A percentile compares a stretch with the other conserved stretches of the same genome.
Conservation (phyloP, 495 filamentous ascomycete genomes). For the Podospora bellae-mahoneyi region DNA sequence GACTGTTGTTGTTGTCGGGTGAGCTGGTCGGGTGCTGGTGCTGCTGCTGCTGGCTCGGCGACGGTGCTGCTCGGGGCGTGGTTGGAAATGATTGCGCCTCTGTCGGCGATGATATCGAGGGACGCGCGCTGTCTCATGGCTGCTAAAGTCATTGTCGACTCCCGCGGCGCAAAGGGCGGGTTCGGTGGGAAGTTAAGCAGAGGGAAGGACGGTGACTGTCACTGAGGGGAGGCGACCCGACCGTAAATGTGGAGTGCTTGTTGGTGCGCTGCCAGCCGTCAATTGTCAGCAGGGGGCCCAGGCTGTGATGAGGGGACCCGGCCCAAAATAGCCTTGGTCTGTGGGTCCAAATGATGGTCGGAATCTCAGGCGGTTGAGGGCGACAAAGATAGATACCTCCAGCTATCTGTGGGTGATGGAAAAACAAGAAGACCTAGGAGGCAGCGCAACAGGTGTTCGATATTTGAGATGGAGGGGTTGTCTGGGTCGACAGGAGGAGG, state of each 20-base stretch:
- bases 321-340: slow-evolving; percentile 31
- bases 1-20: not conserved
- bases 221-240: slow-evolving; percentile 19
- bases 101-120: slow-evolving; percentile 45
- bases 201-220: slow-evolving; percentile 1
- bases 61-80: slow-evolving; percentile 5
- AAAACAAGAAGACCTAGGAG: not conserved
- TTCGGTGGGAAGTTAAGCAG: slow-evolving; percentile 1
- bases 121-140: slow-evolving; percentile 37
- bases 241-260: slow-evolving; percentile 23
- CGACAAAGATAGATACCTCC: too few relatives aligned
- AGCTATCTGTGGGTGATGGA: too few relatives aligned
- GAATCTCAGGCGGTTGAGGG: not conserved
- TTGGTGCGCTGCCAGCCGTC: slow-evolving; percentile 24
- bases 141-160: slow-evolving; percentile 10
- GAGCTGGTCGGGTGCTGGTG: slow-evolving; percentile 1
- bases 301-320: slow-evolving; percentile 9
- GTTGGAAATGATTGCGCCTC: not conserved
- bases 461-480: not conserved
- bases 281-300: slow-evolving; percentile 24
- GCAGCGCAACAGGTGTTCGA: not conserved
- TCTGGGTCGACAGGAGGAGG: not conserved
- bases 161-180: slow-evolving; percentile 27
- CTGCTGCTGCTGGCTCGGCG: slow-evolving; percentile 14
- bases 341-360: slow-evolving; percentile 2